Evolutionary conservation across 345 rosid genomes (phyloP).

Genomic region (Hypericum perforatum): DNA sequence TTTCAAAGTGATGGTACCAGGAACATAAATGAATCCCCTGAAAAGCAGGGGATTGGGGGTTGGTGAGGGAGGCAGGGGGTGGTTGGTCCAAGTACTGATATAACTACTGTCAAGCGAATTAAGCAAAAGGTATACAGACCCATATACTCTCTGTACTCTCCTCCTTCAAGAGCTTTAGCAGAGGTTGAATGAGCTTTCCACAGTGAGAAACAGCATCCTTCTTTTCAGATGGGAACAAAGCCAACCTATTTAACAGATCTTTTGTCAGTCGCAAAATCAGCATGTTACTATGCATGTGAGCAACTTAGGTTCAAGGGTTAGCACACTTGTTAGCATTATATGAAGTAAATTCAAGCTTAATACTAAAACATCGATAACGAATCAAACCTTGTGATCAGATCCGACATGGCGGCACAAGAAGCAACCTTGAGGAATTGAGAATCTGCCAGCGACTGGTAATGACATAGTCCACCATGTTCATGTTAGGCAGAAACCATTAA

Average conservation of each 20-base stretch:
- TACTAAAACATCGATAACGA: background rate
- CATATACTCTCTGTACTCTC: constrained; percentile 48
- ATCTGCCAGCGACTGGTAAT: constrained; percentile 44
- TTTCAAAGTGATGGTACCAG: background rate
- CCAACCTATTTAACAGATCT: constrained; percentile 40
- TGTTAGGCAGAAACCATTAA: background rate
- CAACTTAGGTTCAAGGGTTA: constrained; percentile 1
- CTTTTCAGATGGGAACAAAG: constrained; percentile 50
- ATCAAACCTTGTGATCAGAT: constrained; percentile 60
- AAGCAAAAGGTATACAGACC: constrained; percentile 33
- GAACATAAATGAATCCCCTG: background rate
- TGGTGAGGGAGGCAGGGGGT: background rate
- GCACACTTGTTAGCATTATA: background rate
- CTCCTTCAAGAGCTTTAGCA: constrained; percentile 61
- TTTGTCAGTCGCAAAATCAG: too few relatives aligned
- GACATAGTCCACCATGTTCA: constrained; percentile 12
- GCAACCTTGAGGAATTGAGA: constrained; percentile 77
- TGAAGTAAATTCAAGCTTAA: background rate
- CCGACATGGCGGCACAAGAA: constrained; percentile 54
- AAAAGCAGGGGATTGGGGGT: background rate
- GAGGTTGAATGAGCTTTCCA: constrained; percentile 52
- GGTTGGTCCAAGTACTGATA: background rate
- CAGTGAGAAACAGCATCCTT: constrained; percentile 57
- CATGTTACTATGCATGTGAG: background rate
- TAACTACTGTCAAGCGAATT: background rate